Conservation (phyloP, 2,329 filamentous ascomycete species). For the Tolypocladium amazonense region DNA sequence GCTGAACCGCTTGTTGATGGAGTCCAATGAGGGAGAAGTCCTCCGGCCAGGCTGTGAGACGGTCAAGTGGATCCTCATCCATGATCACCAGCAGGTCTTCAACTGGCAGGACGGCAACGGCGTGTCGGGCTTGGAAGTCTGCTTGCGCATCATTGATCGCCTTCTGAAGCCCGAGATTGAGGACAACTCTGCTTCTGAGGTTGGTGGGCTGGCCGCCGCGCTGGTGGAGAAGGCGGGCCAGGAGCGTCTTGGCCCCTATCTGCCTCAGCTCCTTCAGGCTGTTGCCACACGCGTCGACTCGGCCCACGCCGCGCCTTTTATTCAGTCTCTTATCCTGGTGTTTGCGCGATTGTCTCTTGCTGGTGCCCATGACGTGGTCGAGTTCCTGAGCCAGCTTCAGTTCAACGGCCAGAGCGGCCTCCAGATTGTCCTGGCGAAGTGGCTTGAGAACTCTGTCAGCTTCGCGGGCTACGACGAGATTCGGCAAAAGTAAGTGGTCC, state of each 20-base stretch:
- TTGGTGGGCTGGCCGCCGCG: constrained; percentile 87
- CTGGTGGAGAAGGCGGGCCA: constrained; percentile 92
- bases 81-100: constrained; percentile 85
- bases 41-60: constrained; percentile 77
- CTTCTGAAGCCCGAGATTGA: constrained; percentile 76
- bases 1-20: constrained; percentile 70
- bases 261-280: constrained; percentile 78
- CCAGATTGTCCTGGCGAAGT: constrained; percentile 82
- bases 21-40: constrained; percentile 76
- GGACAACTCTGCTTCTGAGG: constrained; percentile 90
- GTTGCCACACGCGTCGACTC: constrained; percentile 77
- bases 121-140: constrained; percentile 77
- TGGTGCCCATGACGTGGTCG: constrained; percentile 78
- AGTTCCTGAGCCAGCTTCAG: constrained; percentile 78
- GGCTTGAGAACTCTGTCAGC: constrained; percentile 92
- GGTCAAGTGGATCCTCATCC: constrained; percentile 79
- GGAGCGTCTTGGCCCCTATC: constrained; percentile 79
- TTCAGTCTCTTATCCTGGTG: constrained; percentile 90
- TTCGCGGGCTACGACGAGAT: constrained; percentile 99
- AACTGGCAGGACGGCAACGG: constrained; percentile 72
- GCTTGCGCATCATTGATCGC: constrained; percentile 84
- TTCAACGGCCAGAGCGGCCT: constrained; percentile 75
- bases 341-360: constrained; percentile 84
- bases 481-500: constrained; percentile 67
- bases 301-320: constrained; percentile 78